These are phyloP conservation scores for Lactifluus volemus DNA, from an alignment of 768 basidiomycete genomes.

Conservation along the genomic window DNA sequence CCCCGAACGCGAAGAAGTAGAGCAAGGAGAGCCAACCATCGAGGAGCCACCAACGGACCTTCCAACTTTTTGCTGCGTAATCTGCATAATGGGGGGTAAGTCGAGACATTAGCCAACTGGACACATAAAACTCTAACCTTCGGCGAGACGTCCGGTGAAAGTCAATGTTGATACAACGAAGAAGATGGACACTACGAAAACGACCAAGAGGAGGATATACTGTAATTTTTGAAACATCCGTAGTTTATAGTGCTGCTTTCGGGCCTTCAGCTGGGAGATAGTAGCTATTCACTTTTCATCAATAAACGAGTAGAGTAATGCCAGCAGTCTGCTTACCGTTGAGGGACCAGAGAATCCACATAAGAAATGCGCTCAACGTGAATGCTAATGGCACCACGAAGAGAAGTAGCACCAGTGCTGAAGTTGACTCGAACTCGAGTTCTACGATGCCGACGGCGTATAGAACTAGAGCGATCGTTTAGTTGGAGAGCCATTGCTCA, in stretches of 20 bases:
- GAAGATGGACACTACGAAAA: slow-evolving; percentile 76
- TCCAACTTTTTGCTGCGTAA: slow-evolving; percentile 88
- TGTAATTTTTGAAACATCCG: slow-evolving; percentile 85
- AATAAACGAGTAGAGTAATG: background rate
- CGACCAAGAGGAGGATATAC: slow-evolving; percentile 74
- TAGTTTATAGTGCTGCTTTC: slow-evolving; percentile 82
- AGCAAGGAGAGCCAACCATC: slow-evolving; percentile 92
- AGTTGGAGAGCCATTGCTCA: background rate
- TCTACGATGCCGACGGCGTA: slow-evolving; percentile 95
- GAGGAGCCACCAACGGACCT: slow-evolving; percentile 88
- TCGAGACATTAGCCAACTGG: too few species aligned
- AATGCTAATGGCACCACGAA: slow-evolving; percentile 94
- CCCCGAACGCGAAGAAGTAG: slow-evolving; percentile 71
- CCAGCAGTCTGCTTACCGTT: slow-evolving; percentile 45
- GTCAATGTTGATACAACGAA: slow-evolving; percentile 89
- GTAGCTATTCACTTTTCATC: slow-evolving; percentile 48
- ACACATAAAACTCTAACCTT: slow-evolving; percentile 45
- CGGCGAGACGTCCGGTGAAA: slow-evolving; percentile 84
- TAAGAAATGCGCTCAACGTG: slow-evolving; percentile 89
- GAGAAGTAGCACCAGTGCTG: slow-evolving; percentile 71
- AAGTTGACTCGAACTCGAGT: slow-evolving; percentile 84
- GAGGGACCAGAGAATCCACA: slow-evolving; percentile 91
- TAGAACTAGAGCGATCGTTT: slow-evolving; percentile 43
- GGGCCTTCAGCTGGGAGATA: slow-evolving; percentile 72
- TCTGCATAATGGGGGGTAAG: slow-evolving; percentile 38